Conservation (phyloP, 2,329 filamentous ascomycete species). For the Hypoxylon sp. region DNA sequence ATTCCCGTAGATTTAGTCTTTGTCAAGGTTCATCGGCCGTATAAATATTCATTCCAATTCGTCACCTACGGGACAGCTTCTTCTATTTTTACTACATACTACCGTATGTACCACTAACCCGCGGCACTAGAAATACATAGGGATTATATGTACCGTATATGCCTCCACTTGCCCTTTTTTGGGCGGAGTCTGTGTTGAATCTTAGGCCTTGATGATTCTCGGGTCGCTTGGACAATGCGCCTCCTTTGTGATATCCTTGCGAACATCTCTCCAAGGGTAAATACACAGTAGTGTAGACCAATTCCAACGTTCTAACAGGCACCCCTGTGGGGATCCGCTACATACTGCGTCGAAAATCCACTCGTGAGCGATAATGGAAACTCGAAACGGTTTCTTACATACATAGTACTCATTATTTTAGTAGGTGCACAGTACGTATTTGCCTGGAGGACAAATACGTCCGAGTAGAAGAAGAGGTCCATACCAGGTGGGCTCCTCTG, state of each 20-base stretch:
- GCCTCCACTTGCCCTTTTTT: conserved; percentile 10
- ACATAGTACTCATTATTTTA: conserved; percentile 1
- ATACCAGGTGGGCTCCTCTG: conserved; percentile 33
- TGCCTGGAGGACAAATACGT: conserved; percentile 3
- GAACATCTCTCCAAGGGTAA: conserved; percentile 20
- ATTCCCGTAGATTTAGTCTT: conserved; percentile 18
- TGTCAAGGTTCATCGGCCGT: conserved; percentile 11
- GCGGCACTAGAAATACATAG: conserved; percentile 20
- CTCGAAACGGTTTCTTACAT: conserved; percentile 36
- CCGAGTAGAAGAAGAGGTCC: conserved; percentile 19
- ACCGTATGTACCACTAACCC: conserved; percentile 1
- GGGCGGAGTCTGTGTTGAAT: neutral
- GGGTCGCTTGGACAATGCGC: conserved; percentile 4
- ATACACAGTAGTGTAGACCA: neutral
- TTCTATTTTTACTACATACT: neutral
- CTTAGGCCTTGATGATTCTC: conserved; percentile 20
- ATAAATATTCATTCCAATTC: conserved; percentile 13
- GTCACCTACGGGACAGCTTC: conserved; percentile 10
- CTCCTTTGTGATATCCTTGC: conserved; percentile 20
- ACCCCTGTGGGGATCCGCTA: conserved; percentile 19
- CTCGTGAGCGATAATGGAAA: conserved; percentile 29
- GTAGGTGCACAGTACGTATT: neutral
- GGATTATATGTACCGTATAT: conserved; percentile 15
- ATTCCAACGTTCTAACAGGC: conserved; percentile 20
- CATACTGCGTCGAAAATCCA: conserved; percentile 5